Conservation (phyloP, 2,329 filamentous ascomycete genomes). For the Aphanocladium album region DNA sequence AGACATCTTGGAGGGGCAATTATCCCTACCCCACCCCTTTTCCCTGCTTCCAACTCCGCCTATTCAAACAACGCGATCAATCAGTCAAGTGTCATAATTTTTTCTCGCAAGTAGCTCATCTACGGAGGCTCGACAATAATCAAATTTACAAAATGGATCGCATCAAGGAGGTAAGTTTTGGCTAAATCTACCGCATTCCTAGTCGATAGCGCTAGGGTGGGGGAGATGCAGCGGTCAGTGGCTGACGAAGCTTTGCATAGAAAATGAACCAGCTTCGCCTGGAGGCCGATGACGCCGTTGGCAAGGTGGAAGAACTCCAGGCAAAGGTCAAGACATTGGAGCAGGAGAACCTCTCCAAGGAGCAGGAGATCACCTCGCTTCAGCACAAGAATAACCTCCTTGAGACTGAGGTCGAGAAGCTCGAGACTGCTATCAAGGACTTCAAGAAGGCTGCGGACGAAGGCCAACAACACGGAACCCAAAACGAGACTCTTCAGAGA, state of each 20-base stretch:
- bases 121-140: constrained; percentile 15
- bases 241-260: constrained; percentile 41
- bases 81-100: constrained; percentile 5
- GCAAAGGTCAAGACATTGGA: constrained; percentile 82
- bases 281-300: constrained; percentile 80
- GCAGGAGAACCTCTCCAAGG: constrained; percentile 92
- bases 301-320: constrained; percentile 84
- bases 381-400: constrained; percentile 92
- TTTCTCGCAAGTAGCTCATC: constrained; percentile 4
- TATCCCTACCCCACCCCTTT: constrained; percentile 16
- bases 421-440: constrained; percentile 77
- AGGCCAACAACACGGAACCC: constrained; percentile 74
- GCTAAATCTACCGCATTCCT: background rate
- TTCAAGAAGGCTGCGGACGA: constrained; percentile 83
- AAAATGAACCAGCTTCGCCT: constrained; percentile 93
- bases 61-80: constrained; percentile 13
- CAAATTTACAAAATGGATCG: constrained; percentile 63
- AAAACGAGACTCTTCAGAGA: constrained; percentile 87
- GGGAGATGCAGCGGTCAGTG: constrained; percentile 13
- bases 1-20: constrained; percentile 14
- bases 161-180: constrained; percentile 77
- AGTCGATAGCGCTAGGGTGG: background rate
- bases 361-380: constrained; percentile 96
- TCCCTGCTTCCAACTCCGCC: constrained; percentile 14
- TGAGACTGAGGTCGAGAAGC: constrained; percentile 87